Evolutionary conservation across 2,329 filamentous ascomycete genomes (phyloP).

Genomic region (Xylariaceae sp.): DNA sequence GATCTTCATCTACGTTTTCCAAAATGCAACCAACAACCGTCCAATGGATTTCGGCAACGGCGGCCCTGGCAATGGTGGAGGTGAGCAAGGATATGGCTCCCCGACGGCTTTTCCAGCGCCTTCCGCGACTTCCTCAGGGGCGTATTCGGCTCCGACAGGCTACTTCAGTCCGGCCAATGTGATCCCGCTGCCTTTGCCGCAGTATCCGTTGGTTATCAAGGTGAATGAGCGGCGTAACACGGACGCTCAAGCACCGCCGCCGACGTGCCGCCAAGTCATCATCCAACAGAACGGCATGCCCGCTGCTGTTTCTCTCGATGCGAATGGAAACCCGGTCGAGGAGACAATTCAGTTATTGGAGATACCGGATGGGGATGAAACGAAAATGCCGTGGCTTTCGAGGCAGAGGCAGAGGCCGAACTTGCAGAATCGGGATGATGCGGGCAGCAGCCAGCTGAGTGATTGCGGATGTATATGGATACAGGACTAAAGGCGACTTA

Average conservation of each 20-base stretch:
- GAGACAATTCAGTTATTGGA: slow-evolving; percentile 45
- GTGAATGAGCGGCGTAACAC: slow-evolving; percentile 49
- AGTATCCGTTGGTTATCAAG: slow-evolving; percentile 52
- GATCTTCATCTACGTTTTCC: slow-evolving; percentile 53
- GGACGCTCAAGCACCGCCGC: slow-evolving; percentile 29
- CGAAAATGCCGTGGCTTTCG: slow-evolving; percentile 5
- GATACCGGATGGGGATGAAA: slow-evolving; percentile 24
- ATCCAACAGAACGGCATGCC: slow-evolving; percentile 38
- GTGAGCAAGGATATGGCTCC: not conserved
- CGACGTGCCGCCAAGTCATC: slow-evolving; percentile 47
- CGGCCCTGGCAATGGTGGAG: not conserved
- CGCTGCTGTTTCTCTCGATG: slow-evolving; percentile 34
- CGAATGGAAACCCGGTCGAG: slow-evolving; percentile 38
- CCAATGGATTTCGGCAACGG: not conserved
- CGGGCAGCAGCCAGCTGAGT: slow-evolving; percentile 37
- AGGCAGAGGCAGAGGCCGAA: slow-evolving; percentile 1
- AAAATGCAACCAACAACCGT: slow-evolving; percentile 33
- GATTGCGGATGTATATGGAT: slow-evolving; percentile 54
- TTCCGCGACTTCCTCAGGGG: slow-evolving; percentile 10
- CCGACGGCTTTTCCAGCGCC: slow-evolving; percentile 10
- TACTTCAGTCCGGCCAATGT: slow-evolving; percentile 14
- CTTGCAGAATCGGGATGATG: slow-evolving; percentile 12
- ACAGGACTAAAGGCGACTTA: slow-evolving; percentile 35
- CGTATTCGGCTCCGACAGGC: slow-evolving; percentile 7
- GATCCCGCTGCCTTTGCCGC: slow-evolving; percentile 21